Evolutionary conservation across 345 rosid species (phyloP).

Genomic region (Salix arbutifolia): DNA sequence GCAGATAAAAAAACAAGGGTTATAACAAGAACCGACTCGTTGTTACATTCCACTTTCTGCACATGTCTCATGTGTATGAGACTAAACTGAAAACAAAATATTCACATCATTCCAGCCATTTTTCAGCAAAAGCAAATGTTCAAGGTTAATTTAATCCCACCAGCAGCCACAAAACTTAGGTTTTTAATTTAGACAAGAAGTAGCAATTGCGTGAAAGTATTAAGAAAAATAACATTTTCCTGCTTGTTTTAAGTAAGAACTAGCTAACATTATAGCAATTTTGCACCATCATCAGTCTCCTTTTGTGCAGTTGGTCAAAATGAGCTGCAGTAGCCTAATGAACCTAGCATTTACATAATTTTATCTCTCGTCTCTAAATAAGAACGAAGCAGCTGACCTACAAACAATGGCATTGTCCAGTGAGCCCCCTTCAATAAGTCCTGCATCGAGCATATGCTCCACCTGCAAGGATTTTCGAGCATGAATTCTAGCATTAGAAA

Average conservation of each 20-base stretch:
- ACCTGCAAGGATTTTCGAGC: constrained; percentile 43
- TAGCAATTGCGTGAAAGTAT: neutral
- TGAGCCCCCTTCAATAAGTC: constrained; percentile 85
- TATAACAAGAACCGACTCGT: neutral
- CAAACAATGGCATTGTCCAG: constrained; percentile 78
- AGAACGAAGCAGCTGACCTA: constrained; percentile 46
- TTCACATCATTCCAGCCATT: neutral
- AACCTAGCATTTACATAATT: neutral
- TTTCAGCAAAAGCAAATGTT: neutral
- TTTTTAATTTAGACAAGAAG: neutral
- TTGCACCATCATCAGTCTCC: neutral
- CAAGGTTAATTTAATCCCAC: neutral
- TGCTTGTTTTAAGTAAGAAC: neutral
- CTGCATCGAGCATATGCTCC: constrained; percentile 62
- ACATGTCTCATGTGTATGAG: neutral
- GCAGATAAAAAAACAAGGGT: constrained; percentile 15
- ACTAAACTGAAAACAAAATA: neutral
- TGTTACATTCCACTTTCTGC: neutral
- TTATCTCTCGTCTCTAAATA: neutral
- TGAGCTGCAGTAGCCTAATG: neutral
- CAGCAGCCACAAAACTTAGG: neutral
- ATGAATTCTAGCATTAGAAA: constrained; percentile 5
- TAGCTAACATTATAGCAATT: neutral
- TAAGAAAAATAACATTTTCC: neutral
- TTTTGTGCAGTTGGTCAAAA: neutral